Conservation (phyloP, 768 basidiomycete genomes). For the Naganishia vaughanmartiniae region DNA sequence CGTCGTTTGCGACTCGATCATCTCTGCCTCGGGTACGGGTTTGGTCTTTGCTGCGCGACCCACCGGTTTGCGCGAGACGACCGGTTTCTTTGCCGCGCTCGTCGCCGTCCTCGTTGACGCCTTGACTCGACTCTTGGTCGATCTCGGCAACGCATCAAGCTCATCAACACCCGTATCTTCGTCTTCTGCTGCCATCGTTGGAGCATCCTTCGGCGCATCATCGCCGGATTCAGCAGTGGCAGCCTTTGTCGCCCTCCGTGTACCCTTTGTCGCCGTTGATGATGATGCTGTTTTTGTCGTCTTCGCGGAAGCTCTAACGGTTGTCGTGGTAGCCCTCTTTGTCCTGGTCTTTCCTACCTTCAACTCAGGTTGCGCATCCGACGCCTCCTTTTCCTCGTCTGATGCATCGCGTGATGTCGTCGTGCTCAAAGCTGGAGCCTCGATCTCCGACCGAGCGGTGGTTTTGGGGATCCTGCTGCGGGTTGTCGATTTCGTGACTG, state of each 20-base stretch:
- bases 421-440: background rate
- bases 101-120: background rate
- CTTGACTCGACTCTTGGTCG: background rate
- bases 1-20: background rate
- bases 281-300: constrained; percentile 8
- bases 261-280: background rate
- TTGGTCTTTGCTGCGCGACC: background rate
- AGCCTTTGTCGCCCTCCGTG: background rate
- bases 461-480: constrained; percentile 15
- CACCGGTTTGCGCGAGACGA: background rate
- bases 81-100: background rate
- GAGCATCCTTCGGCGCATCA: background rate
- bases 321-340: background rate
- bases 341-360: background rate
- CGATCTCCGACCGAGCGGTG: background rate
- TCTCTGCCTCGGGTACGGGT: background rate
- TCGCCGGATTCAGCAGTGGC: background rate
- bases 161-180: background rate
- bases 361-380: background rate
- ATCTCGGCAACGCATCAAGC: background rate
- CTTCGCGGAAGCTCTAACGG: background rate
- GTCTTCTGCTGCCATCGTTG: background rate
- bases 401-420: background rate
- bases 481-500: background rate
- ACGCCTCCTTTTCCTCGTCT: constrained; percentile 5